A percentile compares a stretch with the other conserved stretches of the same genome.
Evolutionary conservation across 805 yeast genomes (phyloP).

Genomic region (Kuraishia ogatae): DNA sequence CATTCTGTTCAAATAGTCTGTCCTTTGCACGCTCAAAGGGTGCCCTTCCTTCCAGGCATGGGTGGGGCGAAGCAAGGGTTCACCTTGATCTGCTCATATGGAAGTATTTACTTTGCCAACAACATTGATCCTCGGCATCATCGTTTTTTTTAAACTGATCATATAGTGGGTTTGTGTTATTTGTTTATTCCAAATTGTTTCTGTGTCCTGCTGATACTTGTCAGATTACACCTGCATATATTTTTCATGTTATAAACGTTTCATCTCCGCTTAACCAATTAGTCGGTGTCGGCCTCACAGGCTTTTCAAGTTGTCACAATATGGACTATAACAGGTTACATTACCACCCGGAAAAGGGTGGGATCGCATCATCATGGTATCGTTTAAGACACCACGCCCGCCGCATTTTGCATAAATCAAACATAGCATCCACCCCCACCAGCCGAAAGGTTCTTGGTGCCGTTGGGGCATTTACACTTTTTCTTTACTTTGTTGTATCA

Average conservation of each 20-base stretch:
- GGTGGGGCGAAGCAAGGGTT: not conserved
- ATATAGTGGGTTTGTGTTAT: too few relatives aligned
- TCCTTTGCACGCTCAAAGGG: not conserved
- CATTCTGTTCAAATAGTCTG: not conserved
- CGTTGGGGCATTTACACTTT: not conserved
- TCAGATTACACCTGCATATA: not conserved
- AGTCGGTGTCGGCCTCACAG: not conserved
- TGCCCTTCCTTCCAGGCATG: not conserved
- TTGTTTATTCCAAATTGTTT: too few relatives aligned
- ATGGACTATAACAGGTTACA: not conserved
- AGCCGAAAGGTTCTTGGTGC: not conserved
- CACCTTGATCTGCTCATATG: not conserved
- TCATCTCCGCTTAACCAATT: not conserved
- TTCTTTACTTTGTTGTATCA: not conserved
- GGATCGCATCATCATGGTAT: not conserved
- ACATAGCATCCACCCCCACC: not conserved
- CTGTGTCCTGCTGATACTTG: not conserved
- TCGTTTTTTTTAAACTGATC: too few relatives aligned
- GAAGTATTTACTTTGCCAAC: too few relatives aligned
- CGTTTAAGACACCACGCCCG: not conserved
- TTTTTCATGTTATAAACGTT: not conserved
- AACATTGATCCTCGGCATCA: too few relatives aligned
- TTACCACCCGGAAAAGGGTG: not conserved
- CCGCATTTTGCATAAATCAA: not conserved
- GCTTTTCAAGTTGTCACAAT: not conserved